Evolutionary conservation across 257 asterid species (phyloP), one percentile per base, ranked within the genome.

Genomic region (Phtheirospermum japonicum): DNA sequence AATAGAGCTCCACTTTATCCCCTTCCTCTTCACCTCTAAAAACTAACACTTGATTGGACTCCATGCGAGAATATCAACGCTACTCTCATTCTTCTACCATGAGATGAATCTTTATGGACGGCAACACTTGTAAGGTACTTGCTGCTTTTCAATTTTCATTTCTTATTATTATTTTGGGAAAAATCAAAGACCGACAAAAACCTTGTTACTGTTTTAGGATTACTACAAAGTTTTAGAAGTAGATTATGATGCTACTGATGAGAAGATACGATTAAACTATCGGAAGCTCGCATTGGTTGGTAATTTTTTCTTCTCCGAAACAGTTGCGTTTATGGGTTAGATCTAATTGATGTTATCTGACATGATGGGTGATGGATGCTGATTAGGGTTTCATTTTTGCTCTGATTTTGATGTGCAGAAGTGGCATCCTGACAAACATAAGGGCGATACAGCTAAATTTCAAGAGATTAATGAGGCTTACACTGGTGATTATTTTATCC

Each of bases 371-470:
- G 54, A 39, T 43, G 40, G 31, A 37, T 52, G 43, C 65, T 53
- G 49, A 69, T 13, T 31, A 49, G 26, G 60, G 57, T 9, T 50
- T 69, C 46, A 61, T 33, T 50, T 57, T 51, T 42, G 10, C 64
- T 55, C 39, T 60, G 14, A 23, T 23, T 23, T 75, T 58, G 7
- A 53, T 70, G 56, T 70, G 84, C 85, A 84, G 92, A 82, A 77
- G 77, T 84, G 92, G 92, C 92, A 82, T 84, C 92, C 92, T 40
- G 92, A 84, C 68, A 84, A 84, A 68, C 84, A 82, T 53, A 72
- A 72, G 66, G 85, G 80, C 20, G 78, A 84, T 68, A 57, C 89
- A 9, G 78, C 70, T 8, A 82, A 75, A 63, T 84, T 84, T 72
- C 92, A 84, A 75, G 88, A 78, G 78, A 84, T 82, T 32, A 84